Evolutionary conservation across 352 stramenopile species (phyloP), one percentile per base, ranked within the genome.

Genomic region (Thraustochytrium striatum): DNA sequence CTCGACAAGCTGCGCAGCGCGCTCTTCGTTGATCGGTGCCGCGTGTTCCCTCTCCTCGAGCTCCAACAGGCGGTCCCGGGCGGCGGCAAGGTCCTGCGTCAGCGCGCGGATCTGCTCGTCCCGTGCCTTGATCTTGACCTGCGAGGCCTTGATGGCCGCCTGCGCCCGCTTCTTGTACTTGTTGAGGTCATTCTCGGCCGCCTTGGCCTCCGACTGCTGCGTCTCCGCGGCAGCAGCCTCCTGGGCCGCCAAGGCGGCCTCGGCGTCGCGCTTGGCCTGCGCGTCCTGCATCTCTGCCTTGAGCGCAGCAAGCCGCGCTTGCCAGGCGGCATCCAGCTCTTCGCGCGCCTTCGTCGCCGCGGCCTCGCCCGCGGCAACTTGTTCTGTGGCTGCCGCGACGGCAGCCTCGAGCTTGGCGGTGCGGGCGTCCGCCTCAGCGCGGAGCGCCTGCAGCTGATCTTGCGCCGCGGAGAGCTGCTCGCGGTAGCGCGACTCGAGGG

Each of bases 101-200:
- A 75, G 30, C 32, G 65, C 52, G 32, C 8, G 16, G 30, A 75
- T 39, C 47, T 75, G 65, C 50, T 75, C 65, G n/a, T 75, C 65
- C 1, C 52, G 44, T 13, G 65, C 65, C 65, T 75, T 75, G 43
- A 75, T 3, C 65, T 75, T 75, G 44, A 21, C 65, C 16, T 75
- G 65, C 35, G 65, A 75, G 19, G 65, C 32, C 41, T 75, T 75
- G 30, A 75, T 61, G 0, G 65, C 65, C 35, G 65, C 65, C 32
- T 68, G 65, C 9, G 65, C 65, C 44, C 52, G 43, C 9, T 38
- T 30, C 50, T 75, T 75, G 65, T 75, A 75, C 52, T 75, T 75
- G 43, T 62, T 25, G 41, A 75, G 30, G n/a, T 75, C 65, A 7
- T 39, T 55, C 16, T 19, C 52, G 30, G 65, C 65, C 28, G 65